phyloP scores from a whole-genome alignment of 352 stramenopile species.

The Phytophthora lateralis region DNA sequence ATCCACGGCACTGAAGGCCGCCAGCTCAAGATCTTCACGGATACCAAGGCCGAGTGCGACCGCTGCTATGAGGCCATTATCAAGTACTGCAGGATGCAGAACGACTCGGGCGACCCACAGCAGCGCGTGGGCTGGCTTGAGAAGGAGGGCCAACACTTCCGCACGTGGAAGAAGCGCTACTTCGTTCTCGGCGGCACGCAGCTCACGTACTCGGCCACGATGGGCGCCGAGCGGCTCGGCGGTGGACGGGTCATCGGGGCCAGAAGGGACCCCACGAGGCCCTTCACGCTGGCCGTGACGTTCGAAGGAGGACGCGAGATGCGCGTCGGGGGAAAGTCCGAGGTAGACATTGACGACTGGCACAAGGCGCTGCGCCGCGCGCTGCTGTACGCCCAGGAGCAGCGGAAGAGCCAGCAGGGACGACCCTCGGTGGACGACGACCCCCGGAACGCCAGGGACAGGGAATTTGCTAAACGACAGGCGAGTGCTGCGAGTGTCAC shows the following conservation, averaged over 20 bases:
- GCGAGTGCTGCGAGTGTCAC: conserved; percentile 16
- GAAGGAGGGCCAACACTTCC: conserved; percentile 71
- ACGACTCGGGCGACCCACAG: conserved; percentile 22
- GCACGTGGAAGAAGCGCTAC: conserved; percentile 77
- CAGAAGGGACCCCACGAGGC: conserved; percentile 57
- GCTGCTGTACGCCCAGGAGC: conserved; percentile 46
- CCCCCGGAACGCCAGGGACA: conserved; percentile 28
- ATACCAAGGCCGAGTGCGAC: conserved; percentile 71
- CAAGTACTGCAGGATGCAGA: conserved; percentile 51
- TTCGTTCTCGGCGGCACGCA: conserved; percentile 69
- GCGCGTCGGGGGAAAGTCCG: conserved; percentile 62
- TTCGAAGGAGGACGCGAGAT: conserved; percentile 72
- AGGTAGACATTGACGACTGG: conserved; percentile 77
- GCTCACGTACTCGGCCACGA: conserved; percentile 67
- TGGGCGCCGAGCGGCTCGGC: conserved; percentile 51
- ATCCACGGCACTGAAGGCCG: conserved; percentile 68
- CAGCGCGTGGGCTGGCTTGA: conserved; percentile 67
- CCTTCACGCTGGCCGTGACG: conserved; percentile 66
- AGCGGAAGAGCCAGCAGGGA: conserved; percentile 30
- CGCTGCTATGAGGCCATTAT: conserved; percentile 75
- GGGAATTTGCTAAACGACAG: conserved; percentile 41
- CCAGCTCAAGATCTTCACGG: conserved; percentile 83
- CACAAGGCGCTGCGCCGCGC: conserved; percentile 59
- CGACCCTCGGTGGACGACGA: conserved; percentile 30
- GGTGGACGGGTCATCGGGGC: conserved; percentile 61